Evolutionary conservation across 2,329 filamentous ascomycete genomes (phyloP).

Genomic region (Microdochium trichocladiopsis): DNA sequence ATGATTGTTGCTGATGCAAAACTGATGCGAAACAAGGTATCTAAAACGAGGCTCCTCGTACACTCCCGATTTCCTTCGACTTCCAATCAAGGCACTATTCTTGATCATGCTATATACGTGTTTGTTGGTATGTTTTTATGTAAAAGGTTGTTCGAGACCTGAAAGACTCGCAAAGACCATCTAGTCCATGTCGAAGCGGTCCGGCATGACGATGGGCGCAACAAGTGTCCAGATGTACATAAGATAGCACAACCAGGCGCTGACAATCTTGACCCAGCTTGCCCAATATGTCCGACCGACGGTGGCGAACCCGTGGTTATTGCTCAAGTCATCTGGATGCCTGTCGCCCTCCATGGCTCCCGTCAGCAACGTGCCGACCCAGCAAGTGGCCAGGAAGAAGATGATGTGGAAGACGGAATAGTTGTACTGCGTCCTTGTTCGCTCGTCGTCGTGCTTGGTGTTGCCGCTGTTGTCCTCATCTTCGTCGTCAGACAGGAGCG

Average conservation of each 20-base stretch:
- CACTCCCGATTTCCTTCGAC: background rate
- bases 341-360: conserved; percentile 55
- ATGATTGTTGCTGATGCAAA: background rate
- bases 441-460: conserved; percentile 77
- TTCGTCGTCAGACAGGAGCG: conserved; percentile 67
- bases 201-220: conserved; percentile 78
- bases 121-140: background rate
- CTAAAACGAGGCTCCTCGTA: background rate
- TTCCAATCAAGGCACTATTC: background rate
- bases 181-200: conserved; percentile 65
- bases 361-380: conserved; percentile 87
- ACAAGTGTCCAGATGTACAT: conserved; percentile 92
- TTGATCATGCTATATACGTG: background rate
- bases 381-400: conserved; percentile 92
- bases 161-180: background rate
- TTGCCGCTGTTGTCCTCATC: conserved; percentile 55
- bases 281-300: conserved; percentile 95
- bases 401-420: conserved; percentile 96
- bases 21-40: background rate
- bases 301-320: conserved; percentile 64
- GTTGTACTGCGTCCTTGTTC: conserved; percentile 85
- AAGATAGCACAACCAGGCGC: conserved; percentile 91
- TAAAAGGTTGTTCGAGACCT: background rate
- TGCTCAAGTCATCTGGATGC: background rate
- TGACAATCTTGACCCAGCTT: conserved; percentile 98